Base-by-base conservation (phyloP, 805 yeast species). In the Ogataea paraovalis region DNA sequence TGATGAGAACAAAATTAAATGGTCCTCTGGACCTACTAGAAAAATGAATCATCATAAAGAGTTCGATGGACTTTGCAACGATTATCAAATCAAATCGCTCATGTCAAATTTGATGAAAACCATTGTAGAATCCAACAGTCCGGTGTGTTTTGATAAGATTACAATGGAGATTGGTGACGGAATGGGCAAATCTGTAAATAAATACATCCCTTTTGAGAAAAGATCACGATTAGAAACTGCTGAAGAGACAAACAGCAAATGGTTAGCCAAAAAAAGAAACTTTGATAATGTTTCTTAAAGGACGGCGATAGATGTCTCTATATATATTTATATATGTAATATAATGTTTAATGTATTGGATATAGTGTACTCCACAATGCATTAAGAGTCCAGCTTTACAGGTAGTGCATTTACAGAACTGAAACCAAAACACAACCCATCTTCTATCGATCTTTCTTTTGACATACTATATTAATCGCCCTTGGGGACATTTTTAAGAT, bases 81-180 rank as follows among this genome's bases (percentile, higher is more conserved):
- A 85, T 44, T 69, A 75, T 55, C 75, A 76, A 50, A 59, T 86
- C 43, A 87, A 83, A 58, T 64, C 81, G 1, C 68, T 74, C 8
- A 70, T 88, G 43, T 66, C 80, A 1, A 60, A 63, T 2, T 73
- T 80, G 45, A 74, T 85, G 75, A 70, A 72, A 39, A 64, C 65
- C 1, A 60, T 65, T 2, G 62, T 66, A 7, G 57, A 55, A 5
- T 61, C 65, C 20, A 69, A 84, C 27, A 20, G 44, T 8, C 52
- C 54, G 2, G 50, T 44, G 3, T 39, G 32, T 9, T 33, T 48
- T n/a, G 47, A 51, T 14, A 49, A 48, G 6, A 34, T 50, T 9
- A 34, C 48, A 1, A 47, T 59, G 7, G 85, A 85, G 57, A 56
- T 78, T 0, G 97, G 97, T n/a, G 85, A 85, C 61, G 97, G 97